Conservation (phyloP, 139 green algal species). For the Microglena sp. region DNA sequence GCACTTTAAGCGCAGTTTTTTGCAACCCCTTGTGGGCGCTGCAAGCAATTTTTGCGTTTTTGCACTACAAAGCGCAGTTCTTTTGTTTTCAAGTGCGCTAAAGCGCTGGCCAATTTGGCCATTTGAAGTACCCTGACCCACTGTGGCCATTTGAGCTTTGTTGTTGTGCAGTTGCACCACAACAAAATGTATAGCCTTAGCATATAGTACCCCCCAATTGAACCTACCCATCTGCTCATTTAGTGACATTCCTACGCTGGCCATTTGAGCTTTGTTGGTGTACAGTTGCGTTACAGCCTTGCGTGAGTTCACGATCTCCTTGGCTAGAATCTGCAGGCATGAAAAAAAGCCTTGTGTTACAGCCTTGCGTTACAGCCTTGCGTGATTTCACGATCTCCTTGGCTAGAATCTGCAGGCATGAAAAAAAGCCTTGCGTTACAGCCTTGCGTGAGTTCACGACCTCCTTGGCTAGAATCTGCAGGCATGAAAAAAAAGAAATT, state of each 20-base stretch:
- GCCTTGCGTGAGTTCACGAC: conserved; percentile 56
- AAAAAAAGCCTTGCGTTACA: conserved; percentile 12
- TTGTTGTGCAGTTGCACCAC: conserved; percentile 59
- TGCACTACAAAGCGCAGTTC: too few species aligned
- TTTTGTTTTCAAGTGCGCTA: too few species aligned
- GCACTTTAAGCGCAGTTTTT: too few species aligned
- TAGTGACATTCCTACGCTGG: conserved; percentile 56
- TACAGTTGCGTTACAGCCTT: conserved; percentile 53
- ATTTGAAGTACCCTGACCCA: too few species aligned
- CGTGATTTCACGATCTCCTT: conserved; percentile 65
- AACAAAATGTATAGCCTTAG: too few species aligned
- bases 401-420: conserved; percentile 45
- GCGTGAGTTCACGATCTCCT: conserved; percentile 62
- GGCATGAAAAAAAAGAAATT: neutral
- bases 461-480: conserved; percentile 65
- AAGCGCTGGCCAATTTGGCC: too few species aligned
- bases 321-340: conserved; percentile 54
- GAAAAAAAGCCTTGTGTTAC: neutral
- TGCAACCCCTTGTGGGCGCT: too few species aligned
- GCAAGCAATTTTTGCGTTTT: too few species aligned
- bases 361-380: conserved; percentile 28
- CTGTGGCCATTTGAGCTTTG: conserved; percentile 74
- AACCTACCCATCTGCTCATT: conserved; percentile 64
- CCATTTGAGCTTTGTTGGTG: conserved; percentile 78
- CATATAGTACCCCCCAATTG: too few species aligned